Evolutionary conservation across 192 early-diverging fungal species (phyloP).

Genomic region (Rhizophagus sp.): DNA sequence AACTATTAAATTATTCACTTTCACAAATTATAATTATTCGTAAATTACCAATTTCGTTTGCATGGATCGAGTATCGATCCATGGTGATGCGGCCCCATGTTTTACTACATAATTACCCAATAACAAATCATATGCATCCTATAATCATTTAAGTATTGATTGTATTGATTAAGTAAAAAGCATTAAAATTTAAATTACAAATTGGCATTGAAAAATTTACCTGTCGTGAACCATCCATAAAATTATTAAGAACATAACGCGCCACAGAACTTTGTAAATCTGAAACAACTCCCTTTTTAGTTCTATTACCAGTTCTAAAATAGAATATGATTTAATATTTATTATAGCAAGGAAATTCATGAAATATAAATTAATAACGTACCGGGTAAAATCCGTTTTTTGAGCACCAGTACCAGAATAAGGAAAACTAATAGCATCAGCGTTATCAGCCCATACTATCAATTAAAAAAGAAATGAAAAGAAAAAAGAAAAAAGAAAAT

Average conservation of each 20-base stretch:
- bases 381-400: conserved; percentile 96
- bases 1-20: background rate
- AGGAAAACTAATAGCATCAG: conserved; percentile 84
- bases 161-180: background rate
- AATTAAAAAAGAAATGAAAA: background rate
- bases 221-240: conserved; percentile 89
- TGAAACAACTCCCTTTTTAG: conserved; percentile 74
- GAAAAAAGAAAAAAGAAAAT: background rate
- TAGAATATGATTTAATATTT: background rate
- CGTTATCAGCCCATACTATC: conserved; percentile 97
- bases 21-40: background rate
- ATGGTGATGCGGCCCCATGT: conserved; percentile 43
- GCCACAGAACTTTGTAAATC: conserved; percentile 81
- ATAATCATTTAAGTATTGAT: background rate
- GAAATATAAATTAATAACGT: background rate
- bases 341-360: background rate
- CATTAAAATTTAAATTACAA: background rate
- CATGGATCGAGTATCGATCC: conserved; percentile 53
- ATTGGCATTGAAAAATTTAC: conserved; percentile 21
- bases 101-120: conserved; percentile 64
- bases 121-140: conserved; percentile 89
- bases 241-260: conserved; percentile 94
- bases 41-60: conserved; percentile 54
- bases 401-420: conserved; percentile 97
- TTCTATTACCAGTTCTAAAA: conserved; percentile 84